Conservation (phyloP, 305 asterid genomes). For the Fraxinus albicans region DNA sequence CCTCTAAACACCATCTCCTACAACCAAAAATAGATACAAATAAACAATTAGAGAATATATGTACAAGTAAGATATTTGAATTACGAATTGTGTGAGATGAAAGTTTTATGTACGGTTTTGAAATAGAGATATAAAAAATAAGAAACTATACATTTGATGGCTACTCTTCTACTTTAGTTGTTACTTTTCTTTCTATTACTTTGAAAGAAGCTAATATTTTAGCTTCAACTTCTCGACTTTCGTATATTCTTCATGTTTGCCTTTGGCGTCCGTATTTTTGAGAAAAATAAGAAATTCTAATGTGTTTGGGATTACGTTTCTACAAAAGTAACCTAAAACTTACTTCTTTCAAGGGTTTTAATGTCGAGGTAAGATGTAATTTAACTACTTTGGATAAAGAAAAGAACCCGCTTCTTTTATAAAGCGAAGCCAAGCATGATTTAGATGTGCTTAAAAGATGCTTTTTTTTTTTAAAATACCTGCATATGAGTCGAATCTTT, state of each 20-base stretch:
- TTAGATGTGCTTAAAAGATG: neutral
- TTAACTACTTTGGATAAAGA: neutral
- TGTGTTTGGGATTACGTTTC: neutral
- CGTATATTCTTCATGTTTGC: neutral
- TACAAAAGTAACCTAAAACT: neutral
- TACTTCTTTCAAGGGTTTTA: neutral
- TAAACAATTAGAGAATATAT: neutral
- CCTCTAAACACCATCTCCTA: conserved; percentile 76
- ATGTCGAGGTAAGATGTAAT: neutral
- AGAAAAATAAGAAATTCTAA: neutral
- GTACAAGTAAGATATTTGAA: neutral
- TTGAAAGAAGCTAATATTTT: neutral
- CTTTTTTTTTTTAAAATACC: no score
- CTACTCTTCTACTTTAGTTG: neutral
- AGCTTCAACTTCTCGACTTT: neutral
- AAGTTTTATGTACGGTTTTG: neutral
- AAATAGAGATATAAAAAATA: neutral
- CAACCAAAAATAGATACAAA: neutral
- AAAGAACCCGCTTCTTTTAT: neutral
- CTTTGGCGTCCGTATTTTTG: neutral
- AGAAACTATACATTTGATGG: neutral
- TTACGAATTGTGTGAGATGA: neutral
- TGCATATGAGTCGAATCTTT: no score
- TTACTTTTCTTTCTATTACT: neutral
- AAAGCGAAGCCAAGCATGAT: neutral